These are phyloP conservation scores for Trichoderma citrinoviride DNA, from an alignment of 2,329 filamentous ascomycete genomes.

Conservation along the genomic window DNA sequence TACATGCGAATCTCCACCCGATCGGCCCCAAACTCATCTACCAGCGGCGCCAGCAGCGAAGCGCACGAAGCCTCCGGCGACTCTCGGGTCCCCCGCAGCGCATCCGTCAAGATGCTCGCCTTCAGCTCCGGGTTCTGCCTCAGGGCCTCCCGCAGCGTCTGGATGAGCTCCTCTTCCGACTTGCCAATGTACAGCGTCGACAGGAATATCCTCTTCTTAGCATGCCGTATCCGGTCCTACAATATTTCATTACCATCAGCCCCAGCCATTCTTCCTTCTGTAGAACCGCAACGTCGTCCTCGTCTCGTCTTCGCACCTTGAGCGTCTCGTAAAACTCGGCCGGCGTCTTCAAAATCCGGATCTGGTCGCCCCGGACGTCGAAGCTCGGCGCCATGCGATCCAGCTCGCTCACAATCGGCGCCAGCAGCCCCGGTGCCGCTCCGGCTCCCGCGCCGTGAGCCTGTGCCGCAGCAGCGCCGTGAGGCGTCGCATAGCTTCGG, in stretches of 20 bases:
- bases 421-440: slow-evolving; percentile 42
- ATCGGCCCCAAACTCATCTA: slow-evolving; percentile 76
- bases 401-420: slow-evolving; percentile 65
- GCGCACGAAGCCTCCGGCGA: slow-evolving; percentile 82
- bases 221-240: slow-evolving; percentile 75
- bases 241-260: slow-evolving; percentile 3
- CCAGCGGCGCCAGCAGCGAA: slow-evolving; percentile 79
- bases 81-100: slow-evolving; percentile 86
- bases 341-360: slow-evolving; percentile 75
- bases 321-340: slow-evolving; percentile 87
- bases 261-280: background rate
- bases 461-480: slow-evolving; percentile 32
- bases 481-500: slow-evolving; percentile 42
- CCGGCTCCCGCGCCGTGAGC: slow-evolving; percentile 26
- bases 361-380: slow-evolving; percentile 75
- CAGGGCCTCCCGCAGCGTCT: slow-evolving; percentile 72
- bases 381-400: slow-evolving; percentile 91
- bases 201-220: slow-evolving; percentile 78
- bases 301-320: slow-evolving; percentile 64
- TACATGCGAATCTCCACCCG: slow-evolving; percentile 96
- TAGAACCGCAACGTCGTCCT: background rate
- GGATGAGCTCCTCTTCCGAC: slow-evolving; percentile 83
- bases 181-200: slow-evolving; percentile 98
- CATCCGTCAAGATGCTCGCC: slow-evolving; percentile 88
- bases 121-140: slow-evolving; percentile 70